phyloP scores from a whole-genome alignment of 2,329 filamentous ascomycete species.

The Diaporthe citrichinensis region DNA sequence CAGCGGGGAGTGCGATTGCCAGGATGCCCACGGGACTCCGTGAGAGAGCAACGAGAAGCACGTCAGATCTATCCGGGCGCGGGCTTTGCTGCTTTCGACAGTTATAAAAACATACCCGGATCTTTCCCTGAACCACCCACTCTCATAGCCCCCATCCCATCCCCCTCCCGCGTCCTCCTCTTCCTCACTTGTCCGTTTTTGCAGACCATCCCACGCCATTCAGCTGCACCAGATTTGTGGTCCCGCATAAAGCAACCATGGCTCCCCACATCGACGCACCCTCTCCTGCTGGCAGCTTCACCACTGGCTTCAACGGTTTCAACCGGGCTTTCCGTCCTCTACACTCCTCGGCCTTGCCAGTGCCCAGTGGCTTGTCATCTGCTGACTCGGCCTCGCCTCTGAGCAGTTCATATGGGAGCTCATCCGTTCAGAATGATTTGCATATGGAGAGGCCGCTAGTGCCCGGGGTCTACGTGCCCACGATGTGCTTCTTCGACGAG shows the following conservation, averaged over 20 bases:
- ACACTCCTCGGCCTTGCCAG: constrained; percentile 50
- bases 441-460: constrained; percentile 55
- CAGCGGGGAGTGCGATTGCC: constrained; percentile 12
- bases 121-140: neutral
- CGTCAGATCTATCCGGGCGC: constrained; percentile 15
- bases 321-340: constrained; percentile 49
- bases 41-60: constrained; percentile 22
- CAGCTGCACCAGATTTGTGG: constrained; percentile 23
- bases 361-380: constrained; percentile 46
- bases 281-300: constrained; percentile 61
- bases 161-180: constrained; percentile 15
- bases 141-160: constrained; percentile 6
- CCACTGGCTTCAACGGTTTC: constrained; percentile 56
- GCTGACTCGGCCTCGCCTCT: constrained; percentile 53
- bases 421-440: constrained; percentile 51
- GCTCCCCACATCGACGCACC: constrained; percentile 63
- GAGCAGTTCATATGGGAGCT: constrained; percentile 60
- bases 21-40: constrained; percentile 16
- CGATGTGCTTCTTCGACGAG: constrained; percentile 79
- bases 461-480: constrained; percentile 78
- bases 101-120: constrained; percentile 36
- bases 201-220: constrained; percentile 29
- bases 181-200: constrained; percentile 9
- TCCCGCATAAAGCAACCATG: constrained; percentile 51
- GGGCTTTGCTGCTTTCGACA: neutral